These are phyloP conservation scores for Fusarium azukiicola DNA, from an alignment of 2,329 filamentous ascomycete genomes.

Conservation along the genomic window DNA sequence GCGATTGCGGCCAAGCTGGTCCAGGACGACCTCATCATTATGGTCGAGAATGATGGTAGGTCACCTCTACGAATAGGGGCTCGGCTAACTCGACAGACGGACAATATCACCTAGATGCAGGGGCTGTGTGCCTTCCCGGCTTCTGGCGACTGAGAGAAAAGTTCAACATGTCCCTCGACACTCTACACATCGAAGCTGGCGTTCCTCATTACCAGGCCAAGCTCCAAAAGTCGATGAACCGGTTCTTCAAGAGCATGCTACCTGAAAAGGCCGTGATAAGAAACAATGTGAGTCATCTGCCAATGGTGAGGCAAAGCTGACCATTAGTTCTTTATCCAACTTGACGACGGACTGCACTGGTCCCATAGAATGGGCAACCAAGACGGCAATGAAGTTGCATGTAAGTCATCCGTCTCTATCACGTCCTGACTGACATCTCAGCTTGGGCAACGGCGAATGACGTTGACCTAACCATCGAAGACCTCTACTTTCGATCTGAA, in stretches of 20 bases:
- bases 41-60: constrained; percentile 44
- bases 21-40: constrained; percentile 43
- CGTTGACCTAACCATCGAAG: constrained; percentile 23
- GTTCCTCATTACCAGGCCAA: constrained; percentile 45
- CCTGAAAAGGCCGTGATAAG: constrained; percentile 42
- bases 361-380: constrained; percentile 47
- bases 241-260: constrained; percentile 42
- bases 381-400: constrained; percentile 32
- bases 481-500: constrained; percentile 48
- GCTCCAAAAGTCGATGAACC: constrained; percentile 46
- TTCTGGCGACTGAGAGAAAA: constrained; percentile 47
- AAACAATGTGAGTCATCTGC: constrained; percentile 29
- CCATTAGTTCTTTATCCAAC: constrained; percentile 43
- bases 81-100: constrained; percentile 26
- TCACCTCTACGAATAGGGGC: accelerated
- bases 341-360: constrained; percentile 47
- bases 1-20: constrained; percentile 41
- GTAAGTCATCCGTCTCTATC: background rate
- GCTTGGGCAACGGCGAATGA: constrained; percentile 44
- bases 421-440: constrained; percentile 16
- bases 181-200: constrained; percentile 44
- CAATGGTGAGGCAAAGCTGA: accelerated
- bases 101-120: constrained; percentile 42
- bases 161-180: constrained; percentile 47
- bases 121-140: constrained; percentile 44